Evolutionary conservation across 2,329 filamentous ascomycete genomes (phyloP).

Genomic region (Pyrenophora teres): DNA sequence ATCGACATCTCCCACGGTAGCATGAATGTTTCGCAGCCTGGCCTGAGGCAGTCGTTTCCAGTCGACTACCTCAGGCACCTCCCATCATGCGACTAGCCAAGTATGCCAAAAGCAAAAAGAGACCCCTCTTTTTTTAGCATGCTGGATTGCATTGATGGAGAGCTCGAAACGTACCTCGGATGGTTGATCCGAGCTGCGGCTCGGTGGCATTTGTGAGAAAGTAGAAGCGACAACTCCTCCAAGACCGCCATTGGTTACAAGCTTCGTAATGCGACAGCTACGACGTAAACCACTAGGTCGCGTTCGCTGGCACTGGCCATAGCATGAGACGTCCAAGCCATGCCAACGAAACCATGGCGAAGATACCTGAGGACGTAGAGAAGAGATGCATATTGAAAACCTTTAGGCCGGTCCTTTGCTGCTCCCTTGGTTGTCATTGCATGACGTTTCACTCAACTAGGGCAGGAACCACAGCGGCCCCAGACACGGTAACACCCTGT

Average conservation of each 20-base stretch:
- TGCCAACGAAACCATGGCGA: too few relatives aligned
- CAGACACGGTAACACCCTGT: background rate
- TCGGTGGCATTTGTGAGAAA: background rate
- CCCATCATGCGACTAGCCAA: background rate
- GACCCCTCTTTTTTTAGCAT: too few relatives aligned
- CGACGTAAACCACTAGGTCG: too few relatives aligned
- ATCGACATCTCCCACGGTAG: background rate
- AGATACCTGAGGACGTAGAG: background rate
- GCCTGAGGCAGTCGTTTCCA: background rate
- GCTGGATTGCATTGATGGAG: slow-evolving; percentile 2
- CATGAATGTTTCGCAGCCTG: background rate
- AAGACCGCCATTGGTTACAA: too few relatives aligned
- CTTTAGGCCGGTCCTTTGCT: too few relatives aligned
- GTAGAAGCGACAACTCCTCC: background rate
- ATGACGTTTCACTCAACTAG: too few relatives aligned
- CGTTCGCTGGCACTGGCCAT: too few relatives aligned
- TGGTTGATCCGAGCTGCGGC: background rate
- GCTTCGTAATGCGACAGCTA: too few relatives aligned
- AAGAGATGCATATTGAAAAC: too few relatives aligned
- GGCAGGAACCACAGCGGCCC: too few relatives aligned
- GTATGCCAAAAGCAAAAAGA: background rate
- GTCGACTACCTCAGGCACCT: background rate
- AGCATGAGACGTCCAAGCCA: too few relatives aligned
- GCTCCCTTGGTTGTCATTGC: too few relatives aligned
- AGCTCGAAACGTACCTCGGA: background rate